These are phyloP conservation scores for Pleurotus sapidus DNA, from an alignment of 768 basidiomycete species.

Conservation along the genomic window DNA sequence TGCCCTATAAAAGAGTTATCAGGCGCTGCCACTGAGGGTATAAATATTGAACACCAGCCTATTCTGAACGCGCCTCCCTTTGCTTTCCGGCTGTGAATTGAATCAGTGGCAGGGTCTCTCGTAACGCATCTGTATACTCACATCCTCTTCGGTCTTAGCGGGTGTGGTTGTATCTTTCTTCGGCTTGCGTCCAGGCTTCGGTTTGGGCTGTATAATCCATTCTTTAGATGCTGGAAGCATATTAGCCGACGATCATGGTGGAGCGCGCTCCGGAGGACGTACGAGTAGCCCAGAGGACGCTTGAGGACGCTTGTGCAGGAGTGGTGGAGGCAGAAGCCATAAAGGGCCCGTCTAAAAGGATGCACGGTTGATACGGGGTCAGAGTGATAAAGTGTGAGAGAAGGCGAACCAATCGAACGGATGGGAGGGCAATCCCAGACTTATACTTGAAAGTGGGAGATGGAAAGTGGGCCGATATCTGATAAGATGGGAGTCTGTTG, in stretches of 20 bases:
- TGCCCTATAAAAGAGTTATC: slow-evolving; percentile 44
- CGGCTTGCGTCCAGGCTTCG: slow-evolving; percentile 85
- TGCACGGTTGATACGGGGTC: slow-evolving; percentile 6
- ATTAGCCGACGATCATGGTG: not conserved
- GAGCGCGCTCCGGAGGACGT: slow-evolving; percentile 13
- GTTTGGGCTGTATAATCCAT: slow-evolving; percentile 85
- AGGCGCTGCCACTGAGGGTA: slow-evolving; percentile 9
- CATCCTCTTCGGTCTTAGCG: slow-evolving; percentile 46
- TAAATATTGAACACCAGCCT: slow-evolving; percentile 37
- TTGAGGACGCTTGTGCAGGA: slow-evolving; percentile 39
- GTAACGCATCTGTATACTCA: slow-evolving; percentile 23
- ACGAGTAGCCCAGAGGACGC: slow-evolving; percentile 78
- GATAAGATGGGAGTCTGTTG: slow-evolving; percentile 7
- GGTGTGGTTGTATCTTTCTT: slow-evolving; percentile 57
- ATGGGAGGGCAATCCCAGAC: not conserved
- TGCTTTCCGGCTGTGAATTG: slow-evolving; percentile 39
- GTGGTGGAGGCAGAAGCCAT: slow-evolving; percentile 2
- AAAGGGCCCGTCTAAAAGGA: not conserved
- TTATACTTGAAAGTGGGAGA: slow-evolving; percentile 9
- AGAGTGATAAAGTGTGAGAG: slow-evolving; percentile 14
- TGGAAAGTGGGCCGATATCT: slow-evolving; percentile 8
- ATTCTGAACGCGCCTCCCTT: slow-evolving; percentile 75
- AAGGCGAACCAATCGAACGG: slow-evolving; percentile 10
- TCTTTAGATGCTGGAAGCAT: slow-evolving; percentile 70
- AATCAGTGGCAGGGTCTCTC: slow-evolving; percentile 6